Conservation (phyloP, 139 green algal genomes). For the Spirogloea muscicola region DNA sequence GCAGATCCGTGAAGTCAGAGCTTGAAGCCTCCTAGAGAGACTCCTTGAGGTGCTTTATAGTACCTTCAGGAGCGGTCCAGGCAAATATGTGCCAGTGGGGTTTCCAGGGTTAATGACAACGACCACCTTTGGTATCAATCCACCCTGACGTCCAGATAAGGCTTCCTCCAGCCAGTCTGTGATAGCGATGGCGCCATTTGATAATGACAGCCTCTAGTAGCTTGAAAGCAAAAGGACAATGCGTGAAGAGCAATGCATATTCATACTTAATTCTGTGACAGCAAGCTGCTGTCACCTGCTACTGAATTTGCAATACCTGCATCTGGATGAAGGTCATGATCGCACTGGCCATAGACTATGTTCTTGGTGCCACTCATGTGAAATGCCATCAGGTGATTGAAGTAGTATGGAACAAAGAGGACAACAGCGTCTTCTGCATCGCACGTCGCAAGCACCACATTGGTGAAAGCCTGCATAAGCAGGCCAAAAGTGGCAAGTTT, state of each 20-base stretch:
- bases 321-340: slow-evolving; percentile 24
- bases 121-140: slow-evolving; percentile 4
- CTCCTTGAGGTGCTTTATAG: too few species aligned
- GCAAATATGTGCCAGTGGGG: slow-evolving; percentile 18
- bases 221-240: too few species aligned
- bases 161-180: slow-evolving; percentile 34
- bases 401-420: slow-evolving; percentile 93
- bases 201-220: too few species aligned
- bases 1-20: too few species aligned
- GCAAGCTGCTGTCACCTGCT: too few species aligned
- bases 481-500: too few species aligned
- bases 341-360: slow-evolving; percentile 54
- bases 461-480: slow-evolving; percentile 63
- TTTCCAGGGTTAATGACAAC: slow-evolving; percentile 36
- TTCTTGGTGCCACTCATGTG: slow-evolving; percentile 50
- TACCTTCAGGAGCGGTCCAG: slow-evolving; percentile 1
- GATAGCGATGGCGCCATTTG: too few species aligned
- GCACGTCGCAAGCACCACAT: slow-evolving; percentile 72
- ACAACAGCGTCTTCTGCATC: slow-evolving; percentile 68
- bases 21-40: too few species aligned
- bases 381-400: slow-evolving; percentile 90
- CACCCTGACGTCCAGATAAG: slow-evolving; percentile 5
- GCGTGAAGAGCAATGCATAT: neutral
- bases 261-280: too few species aligned
- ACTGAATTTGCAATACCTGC: too few species aligned